Base-by-base conservation (phyloP, 495 filamentous ascomycete species). In the Penicillium psychrofluorescens region DNA sequence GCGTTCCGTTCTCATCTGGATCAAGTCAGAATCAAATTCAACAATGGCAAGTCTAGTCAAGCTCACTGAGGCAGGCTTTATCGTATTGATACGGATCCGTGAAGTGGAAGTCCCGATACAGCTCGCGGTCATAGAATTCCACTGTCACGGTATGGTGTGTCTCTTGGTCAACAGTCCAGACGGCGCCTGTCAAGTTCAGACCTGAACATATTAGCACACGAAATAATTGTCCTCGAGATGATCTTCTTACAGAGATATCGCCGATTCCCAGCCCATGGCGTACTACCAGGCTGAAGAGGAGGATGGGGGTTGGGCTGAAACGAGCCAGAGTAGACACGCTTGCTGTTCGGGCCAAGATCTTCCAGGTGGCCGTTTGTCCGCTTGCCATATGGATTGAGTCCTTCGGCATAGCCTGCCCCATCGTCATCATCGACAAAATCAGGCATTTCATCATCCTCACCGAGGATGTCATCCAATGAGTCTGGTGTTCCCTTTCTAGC, bases 121-220 rank as follows among this genome's bases (percentile, higher is more conserved):
- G 81, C 47, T 95, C 88, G 14, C 86, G 79, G 65, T 98, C 92
- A 59, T 96, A 95, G 61, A 98, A 98, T 51, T 98, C 92, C 11
- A 97, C 88, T 1, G 94, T 97, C 22, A 98, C 84, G 7, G 91
- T 98, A 62, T 97, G 77, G 49, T 97, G 91, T 1, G 82, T 84
- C 51, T 95, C 89, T 64, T 98, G 94, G 53, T 95, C 86, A 11
- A 97, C 88, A 0, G 92, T 97, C 92, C 94, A 98, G 6, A 95
- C 88, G 52, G 88, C 88, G 11, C 94, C 92, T 29, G 87, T 85
- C 46, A 98, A 72, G 59, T 96, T 97, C 34, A 96, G 71, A 55
- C 72, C 72, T 77, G 33, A 10, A n/a, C 7, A 14, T 35, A 46
- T 70, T 44, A 70, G 63, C 42, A 51, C 36, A 48, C 10, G 6